phyloP scores from a whole-genome alignment of 202 grass and related monocot genomes.

The Tripidium arundinaceum region DNA sequence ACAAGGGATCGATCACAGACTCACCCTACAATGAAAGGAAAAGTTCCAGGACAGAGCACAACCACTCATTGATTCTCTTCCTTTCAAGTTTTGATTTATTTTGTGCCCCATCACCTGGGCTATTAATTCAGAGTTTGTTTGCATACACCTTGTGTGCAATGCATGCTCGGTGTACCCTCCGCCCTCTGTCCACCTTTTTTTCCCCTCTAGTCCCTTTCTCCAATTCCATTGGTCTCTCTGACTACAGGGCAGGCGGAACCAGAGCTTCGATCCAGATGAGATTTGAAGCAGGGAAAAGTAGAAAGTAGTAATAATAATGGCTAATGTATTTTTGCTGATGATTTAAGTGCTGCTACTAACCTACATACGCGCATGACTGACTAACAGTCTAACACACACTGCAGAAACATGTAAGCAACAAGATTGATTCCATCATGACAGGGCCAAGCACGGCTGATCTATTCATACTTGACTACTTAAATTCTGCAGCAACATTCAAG shows the following conservation, averaged over 20 bases:
- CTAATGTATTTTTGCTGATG: slow-evolving; percentile 21
- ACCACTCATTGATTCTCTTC: slow-evolving; percentile 25
- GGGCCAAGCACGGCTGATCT: not conserved
- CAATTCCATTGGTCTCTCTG: slow-evolving; percentile 24
- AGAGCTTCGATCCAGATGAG: slow-evolving; percentile 17
- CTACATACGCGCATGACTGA: not conserved
- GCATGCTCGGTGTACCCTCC: slow-evolving; percentile 19
- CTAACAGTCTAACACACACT: not conserved
- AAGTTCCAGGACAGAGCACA: slow-evolving; percentile 11
- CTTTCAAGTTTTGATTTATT: not conserved
- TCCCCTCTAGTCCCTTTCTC: slow-evolving; percentile 1
- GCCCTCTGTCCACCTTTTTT: not conserved
- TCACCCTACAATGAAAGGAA: slow-evolving; percentile 39
- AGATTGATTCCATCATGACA: too few species aligned
- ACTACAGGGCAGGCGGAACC: slow-evolving; percentile 17
- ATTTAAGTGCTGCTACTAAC: slow-evolving; percentile 17
- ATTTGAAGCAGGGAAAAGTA: not conserved
- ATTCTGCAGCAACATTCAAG: too few species aligned
- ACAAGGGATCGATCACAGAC: slow-evolving; percentile 12
- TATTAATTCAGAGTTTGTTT: not conserved
- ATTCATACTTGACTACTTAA: not conserved
- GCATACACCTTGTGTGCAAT: not conserved
- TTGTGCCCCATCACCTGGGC: not conserved
- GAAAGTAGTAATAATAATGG: not conserved
- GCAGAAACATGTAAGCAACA: not conserved